These are phyloP conservation scores for Alternaria longipes DNA, from an alignment of 2,329 filamentous ascomycete species.

Conservation along the genomic window DNA sequence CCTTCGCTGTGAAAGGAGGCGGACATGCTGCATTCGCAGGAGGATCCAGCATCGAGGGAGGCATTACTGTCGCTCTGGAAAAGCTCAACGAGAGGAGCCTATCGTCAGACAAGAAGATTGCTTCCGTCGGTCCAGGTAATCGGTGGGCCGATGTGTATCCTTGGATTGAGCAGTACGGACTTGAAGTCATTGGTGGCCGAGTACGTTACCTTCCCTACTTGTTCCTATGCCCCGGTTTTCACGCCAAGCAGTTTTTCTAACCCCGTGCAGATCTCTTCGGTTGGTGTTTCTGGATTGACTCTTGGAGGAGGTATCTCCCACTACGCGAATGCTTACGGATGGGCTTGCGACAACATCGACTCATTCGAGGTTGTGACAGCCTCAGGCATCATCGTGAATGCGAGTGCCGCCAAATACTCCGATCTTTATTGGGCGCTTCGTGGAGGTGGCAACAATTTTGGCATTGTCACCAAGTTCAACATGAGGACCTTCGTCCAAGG, in stretches of 20 bases:
- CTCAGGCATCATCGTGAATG: slow-evolving; percentile 26
- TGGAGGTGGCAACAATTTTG: slow-evolving; percentile 50
- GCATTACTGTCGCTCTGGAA: slow-evolving; percentile 43
- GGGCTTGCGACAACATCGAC: slow-evolving; percentile 45
- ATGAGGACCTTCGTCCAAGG: slow-evolving; percentile 35
- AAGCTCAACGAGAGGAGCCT: slow-evolving; percentile 35
- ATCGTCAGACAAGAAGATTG: slow-evolving; percentile 31
- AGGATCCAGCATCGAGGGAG: slow-evolving; percentile 43
- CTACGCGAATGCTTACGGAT: slow-evolving; percentile 35
- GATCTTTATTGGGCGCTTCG: slow-evolving; percentile 53
- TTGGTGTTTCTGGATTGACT: slow-evolving; percentile 29
- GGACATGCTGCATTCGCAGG: slow-evolving; percentile 41
- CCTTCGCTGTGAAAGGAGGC: slow-evolving; percentile 54
- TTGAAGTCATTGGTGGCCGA: slow-evolving; percentile 45
- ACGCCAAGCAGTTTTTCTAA: neutral
- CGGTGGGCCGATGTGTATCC: slow-evolving; percentile 49
- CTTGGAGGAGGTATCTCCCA: slow-evolving; percentile 39
- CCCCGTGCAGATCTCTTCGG: slow-evolving; percentile 16
- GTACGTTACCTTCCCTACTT: slow-evolving; percentile 17
- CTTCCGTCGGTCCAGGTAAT: slow-evolving; percentile 43
- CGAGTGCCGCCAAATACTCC: slow-evolving; percentile 32
- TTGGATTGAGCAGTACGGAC: slow-evolving; percentile 36
- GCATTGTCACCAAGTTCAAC: slow-evolving; percentile 43
- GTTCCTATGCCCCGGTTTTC: neutral
- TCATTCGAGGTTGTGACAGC: slow-evolving; percentile 44